phyloP scores from a whole-genome alignment of 2,329 filamentous ascomycete species.

The Aspergillus vadensis region DNA sequence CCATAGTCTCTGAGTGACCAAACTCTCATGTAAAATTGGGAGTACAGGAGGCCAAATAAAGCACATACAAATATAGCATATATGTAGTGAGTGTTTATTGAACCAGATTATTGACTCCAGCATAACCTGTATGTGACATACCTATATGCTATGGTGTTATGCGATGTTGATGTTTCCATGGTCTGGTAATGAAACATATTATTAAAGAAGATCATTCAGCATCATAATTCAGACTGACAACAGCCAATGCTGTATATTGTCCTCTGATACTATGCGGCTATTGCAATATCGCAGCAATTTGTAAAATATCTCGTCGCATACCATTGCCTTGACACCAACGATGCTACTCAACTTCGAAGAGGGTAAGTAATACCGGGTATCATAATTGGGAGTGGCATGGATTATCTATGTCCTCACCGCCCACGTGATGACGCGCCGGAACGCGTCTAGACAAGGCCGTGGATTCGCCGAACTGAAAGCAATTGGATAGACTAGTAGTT shows the following conservation, averaged over 20 bases:
- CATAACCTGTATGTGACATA: too few species aligned
- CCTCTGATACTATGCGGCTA: too few species aligned
- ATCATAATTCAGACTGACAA: not conserved
- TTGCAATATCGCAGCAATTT: not conserved
- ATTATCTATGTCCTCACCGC: conserved; percentile 6
- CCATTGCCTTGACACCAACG: not conserved
- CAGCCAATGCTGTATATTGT: not conserved
- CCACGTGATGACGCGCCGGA: conserved; percentile 29
- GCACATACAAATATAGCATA: not conserved
- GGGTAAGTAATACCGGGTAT: not conserved
- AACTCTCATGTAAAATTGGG: not conserved
- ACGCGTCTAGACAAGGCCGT: conserved; percentile 22
- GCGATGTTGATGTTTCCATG: not conserved
- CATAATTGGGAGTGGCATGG: not conserved
- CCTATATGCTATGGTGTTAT: not conserved
- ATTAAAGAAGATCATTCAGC: not conserved
- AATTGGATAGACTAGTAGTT: conserved; percentile 7
- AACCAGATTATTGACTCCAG: too few species aligned
- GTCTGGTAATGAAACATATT: not conserved
- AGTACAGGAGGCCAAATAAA: not conserved
- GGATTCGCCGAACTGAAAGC: not conserved
- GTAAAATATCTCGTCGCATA: too few species aligned
- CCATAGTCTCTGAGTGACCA: not conserved
- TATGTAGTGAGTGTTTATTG: too few species aligned
- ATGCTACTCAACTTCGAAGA: not conserved